Base-by-base conservation (phyloP, 768 basidiomycete species). In the Lactarius trivialis region DNA sequence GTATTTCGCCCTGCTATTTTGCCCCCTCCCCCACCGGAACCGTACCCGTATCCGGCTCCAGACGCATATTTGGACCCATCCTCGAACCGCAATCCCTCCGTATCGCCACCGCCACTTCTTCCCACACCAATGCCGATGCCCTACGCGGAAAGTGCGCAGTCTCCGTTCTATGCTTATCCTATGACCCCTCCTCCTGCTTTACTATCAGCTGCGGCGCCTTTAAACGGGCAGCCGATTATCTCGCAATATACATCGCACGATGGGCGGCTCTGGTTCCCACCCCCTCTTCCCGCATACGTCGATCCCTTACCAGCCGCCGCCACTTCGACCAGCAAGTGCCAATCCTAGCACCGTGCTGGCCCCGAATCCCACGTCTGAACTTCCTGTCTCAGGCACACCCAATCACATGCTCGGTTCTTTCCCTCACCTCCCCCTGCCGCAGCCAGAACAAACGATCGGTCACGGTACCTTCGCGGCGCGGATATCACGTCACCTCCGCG, bases 321-420 rank as follows among this genome's bases (percentile, higher is more conserved):
- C 73, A 11, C 75, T 75, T 33, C 79, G 82, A 54, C 82, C 85
- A 2, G 76, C 73, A n/a, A n/a, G n/a, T n/a, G n/a, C n/a, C n/a
- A n/a, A n/a, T n/a, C n/a, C n/a, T n/a, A n/a, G n/a, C n/a, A 5
- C 73, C 71, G 55, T 66, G 71, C 17, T 49, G 72, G 11, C 71
- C 75, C 1, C n/a, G n/a, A n/a, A n/a, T n/a, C n/a, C n/a, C n/a
- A n/a, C n/a, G n/a, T 70, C 76, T 39, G 79, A 75, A 9, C 64
- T 81, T 14, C 78, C 79, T 15, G 34, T n/a, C n/a, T n/a, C n/a
- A n/a, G n/a, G n/a, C n/a, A n/a, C n/a, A n/a, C n/a, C n/a, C n/a
- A n/a, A n/a, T n/a, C n/a, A n/a, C n/a, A n/a, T n/a, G n/a, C n/a
- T n/a, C n/a, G n/a, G n/a, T n/a, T n/a, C n/a, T n/a, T n/a, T n/a